Conservation (phyloP, 192 early-diverging fungal species). For the Coemansia sp. region DNA sequence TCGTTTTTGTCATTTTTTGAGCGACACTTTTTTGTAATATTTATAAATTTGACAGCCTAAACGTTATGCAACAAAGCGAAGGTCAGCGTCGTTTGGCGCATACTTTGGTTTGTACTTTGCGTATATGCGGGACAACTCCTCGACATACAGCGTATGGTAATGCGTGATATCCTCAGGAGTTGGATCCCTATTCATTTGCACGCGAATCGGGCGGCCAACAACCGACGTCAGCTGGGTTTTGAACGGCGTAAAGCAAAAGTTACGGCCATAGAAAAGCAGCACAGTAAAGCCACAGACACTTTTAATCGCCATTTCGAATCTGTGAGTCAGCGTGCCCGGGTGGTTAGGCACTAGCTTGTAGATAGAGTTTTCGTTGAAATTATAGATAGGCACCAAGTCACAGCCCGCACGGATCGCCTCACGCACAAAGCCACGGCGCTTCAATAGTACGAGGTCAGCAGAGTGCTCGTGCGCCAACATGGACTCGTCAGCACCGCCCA, state of each 20-base stretch:
- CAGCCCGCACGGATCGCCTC: constrained; percentile 83
- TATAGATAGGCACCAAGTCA: constrained; percentile 82
- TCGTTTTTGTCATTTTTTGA: background rate
- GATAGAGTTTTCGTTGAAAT: constrained; percentile 94
- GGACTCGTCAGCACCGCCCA: constrained; percentile 90
- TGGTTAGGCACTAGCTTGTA: constrained; percentile 77
- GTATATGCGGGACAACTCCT: constrained; percentile 44
- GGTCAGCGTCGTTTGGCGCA: constrained; percentile 32
- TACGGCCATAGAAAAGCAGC: constrained; percentile 81
- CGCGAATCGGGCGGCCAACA: constrained; percentile 47
- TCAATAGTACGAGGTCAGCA: constrained; percentile 72
- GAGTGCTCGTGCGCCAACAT: constrained; percentile 66
- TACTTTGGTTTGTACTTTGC: constrained; percentile 48
- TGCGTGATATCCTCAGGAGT: constrained; percentile 24
- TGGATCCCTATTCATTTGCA: constrained; percentile 32
- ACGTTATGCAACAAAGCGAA: constrained; percentile 40
- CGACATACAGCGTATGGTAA: constrained; percentile 45
- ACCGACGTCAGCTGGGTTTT: constrained; percentile 45
- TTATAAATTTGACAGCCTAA: background rate
- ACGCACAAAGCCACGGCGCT: constrained; percentile 88
- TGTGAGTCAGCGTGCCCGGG: constrained; percentile 64
- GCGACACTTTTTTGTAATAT: background rate
- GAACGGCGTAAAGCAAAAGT: constrained; percentile 72
- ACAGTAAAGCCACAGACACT: constrained; percentile 70
- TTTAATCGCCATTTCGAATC: constrained; percentile 75